Percentiles rank a stretch among this genome's conserved stretches.
These are phyloP conservation scores for Remersonia thermophila DNA, from an alignment of 2,329 filamentous ascomycete genomes.

Conservation along the genomic window DNA sequence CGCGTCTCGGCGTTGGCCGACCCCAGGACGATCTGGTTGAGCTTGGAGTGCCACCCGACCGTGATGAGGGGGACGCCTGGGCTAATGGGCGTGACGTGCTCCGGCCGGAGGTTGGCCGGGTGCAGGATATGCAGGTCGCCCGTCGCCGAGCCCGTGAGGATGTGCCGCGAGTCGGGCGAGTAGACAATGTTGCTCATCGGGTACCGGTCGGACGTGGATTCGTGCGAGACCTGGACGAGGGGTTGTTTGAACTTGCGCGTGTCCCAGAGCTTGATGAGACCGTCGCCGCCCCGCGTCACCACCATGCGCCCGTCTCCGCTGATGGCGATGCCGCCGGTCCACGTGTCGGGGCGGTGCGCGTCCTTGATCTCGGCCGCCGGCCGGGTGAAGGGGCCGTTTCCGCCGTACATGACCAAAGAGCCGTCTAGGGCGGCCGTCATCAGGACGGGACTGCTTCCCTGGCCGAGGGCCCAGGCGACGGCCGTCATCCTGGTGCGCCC, in stretches of 20 bases:
- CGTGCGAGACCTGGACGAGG: constrained; percentile 64
- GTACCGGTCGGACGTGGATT: constrained; percentile 73
- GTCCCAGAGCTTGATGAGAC: constrained; percentile 93
- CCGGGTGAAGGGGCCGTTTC: constrained; percentile 72
- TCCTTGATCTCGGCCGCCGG: constrained; percentile 73
- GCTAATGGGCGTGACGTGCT: constrained; percentile 81
- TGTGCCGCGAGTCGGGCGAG: constrained; percentile 68
- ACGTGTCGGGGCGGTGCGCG: constrained; percentile 71
- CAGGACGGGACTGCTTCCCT: constrained; percentile 68
- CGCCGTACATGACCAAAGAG: constrained; percentile 81
- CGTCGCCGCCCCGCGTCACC: constrained; percentile 80
- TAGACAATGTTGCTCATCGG: constrained; percentile 81
- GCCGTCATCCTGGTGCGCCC: constrained; percentile 90
- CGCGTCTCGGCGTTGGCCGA: constrained; percentile 85
- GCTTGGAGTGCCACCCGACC: constrained; percentile 82
- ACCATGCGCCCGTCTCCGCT: constrained; percentile 84
- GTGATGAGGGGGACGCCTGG: constrained; percentile 70
- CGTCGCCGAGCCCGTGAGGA: constrained; percentile 77
- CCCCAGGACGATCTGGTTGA: constrained; percentile 92
- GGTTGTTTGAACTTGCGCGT: constrained; percentile 89
- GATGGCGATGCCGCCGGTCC: constrained; percentile 86
- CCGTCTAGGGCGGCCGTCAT: constrained; percentile 80
- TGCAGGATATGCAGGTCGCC: constrained; percentile 90
- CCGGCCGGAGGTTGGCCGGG: constrained; percentile 74
- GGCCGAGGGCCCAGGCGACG: constrained; percentile 67